Base-by-base conservation (phyloP, 768 basidiomycete species). In the Lactarius sanguifluus region DNA sequence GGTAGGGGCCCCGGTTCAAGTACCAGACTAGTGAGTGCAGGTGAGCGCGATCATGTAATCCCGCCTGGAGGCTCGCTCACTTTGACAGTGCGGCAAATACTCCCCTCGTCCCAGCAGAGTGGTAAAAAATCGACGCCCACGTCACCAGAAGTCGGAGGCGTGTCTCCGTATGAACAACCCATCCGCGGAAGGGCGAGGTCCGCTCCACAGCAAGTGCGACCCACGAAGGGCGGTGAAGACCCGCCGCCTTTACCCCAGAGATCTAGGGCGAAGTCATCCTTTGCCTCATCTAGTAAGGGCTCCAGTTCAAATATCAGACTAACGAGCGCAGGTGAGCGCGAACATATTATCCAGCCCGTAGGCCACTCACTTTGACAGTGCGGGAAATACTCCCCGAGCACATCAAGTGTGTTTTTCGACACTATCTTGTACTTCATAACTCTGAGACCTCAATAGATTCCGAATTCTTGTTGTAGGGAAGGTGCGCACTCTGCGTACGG, bases 401-500 rank as follows among this genome's bases (percentile, higher is more conserved):
- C 38, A 54, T 50, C 30, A 66, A 50, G 65, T 62, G 34, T 28
- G 30, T 20, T 13, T 16, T 30, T 18, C 36, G 15, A 50, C 15
- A 41, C 18, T 15, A 7, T 4, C 36, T 9, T 13, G n/a, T 23
- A n/a, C 5, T 3, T 13, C 12, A 16, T 41, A 20, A 66, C 30
- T 62, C 3, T 20, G 20, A 41, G 1, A 13, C 18, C 7, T 52
- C n/a, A 6, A 13, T 57, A 66, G 65, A 34, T 62, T 66, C 47
- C 56, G 57, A 41, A 36, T 62, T 62, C 61, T 66, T 25, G 61
- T 62, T 28, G 23, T 58, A 5, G 65, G 65, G 13, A 57, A 62
- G 61, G 65, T 66, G 28, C 23, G 65, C 43, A 10, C 18, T 13
- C 30, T 6, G 16, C 23, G 9, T 5, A 10, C 23, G 5, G n/a